Base-by-base conservation (phyloP, 495 filamentous ascomycete species). In the Ramalina intermedia region DNA sequence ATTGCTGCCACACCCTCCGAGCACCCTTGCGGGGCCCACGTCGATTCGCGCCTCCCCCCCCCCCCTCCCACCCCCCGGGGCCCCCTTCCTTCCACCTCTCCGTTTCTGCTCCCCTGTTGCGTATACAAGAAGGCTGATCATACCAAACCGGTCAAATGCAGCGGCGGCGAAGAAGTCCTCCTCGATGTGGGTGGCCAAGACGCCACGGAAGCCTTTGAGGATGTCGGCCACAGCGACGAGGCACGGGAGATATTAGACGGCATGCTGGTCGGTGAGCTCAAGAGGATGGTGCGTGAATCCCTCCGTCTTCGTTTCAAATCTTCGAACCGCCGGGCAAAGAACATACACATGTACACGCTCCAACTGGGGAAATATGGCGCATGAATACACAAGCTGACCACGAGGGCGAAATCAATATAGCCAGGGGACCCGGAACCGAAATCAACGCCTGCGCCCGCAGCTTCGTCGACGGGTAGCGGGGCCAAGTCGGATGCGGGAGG, bases 191-290 rank as follows among this genome's bases (percentile, higher is more conserved):
- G 73, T 60, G 91, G 91, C 61, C 87, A 94, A 69, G 91, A 99
- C 69, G 84, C 87, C 58, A 94, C 91, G 58, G 93, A 96, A 69
- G 88, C 91, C 49, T 99, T 99, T 65, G 91, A 99, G 73, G 93
- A 99, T 69, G 93, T 99, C 64, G 93, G 93, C 53, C 93, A 99
- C 82, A 91, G 84, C 65, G 93, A 99, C 66, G 93, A 99, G 73
- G 93, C 93, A 51, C 82, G 93, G 46, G 87, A 96, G 72, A 88
- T 95, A 60, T 79, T 99, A 16, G 76, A 81, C 21, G 79, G 80
- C 54, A 70, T 95, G 53, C 69, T 81, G 29, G 79, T 94, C 53
- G 91, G 87, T 47, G 76, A 55, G 24, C 68, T 99, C 57, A 95
- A 95, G 79, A 79, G 89, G 64, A 64, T 81, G 73, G 90, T 96